Evolutionary conservation across 495 filamentous ascomycete species (phyloP), one percentile per base, ranked within the genome.

Genomic region (Tuber indicum): DNA sequence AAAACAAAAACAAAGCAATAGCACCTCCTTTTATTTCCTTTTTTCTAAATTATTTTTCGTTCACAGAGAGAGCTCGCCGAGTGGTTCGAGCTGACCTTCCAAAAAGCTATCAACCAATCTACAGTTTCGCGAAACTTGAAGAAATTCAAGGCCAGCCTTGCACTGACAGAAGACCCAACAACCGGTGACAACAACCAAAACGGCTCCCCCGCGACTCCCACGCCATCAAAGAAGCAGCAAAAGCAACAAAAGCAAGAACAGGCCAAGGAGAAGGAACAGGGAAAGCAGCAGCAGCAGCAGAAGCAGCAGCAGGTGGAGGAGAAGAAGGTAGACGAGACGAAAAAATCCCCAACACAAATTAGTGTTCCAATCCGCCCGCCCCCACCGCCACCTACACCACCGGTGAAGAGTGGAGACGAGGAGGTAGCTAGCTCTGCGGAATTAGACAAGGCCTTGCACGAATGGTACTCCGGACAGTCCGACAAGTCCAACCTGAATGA

Each of bases 21-120:
- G 58, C 44, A 71, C 47, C 72, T 26, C 39, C 66, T 45, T 76
- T 73, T 79, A 58, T 74, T 80, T 52, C 78, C 12, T n/a, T 47
- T 62, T 52, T 49, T 72, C 74, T 72, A 72, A 45, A 72, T 47
- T 74, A 66, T 66, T 66, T 66, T 66, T 47, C 47, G 46, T 74
- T 43, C 41, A 66, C 66, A 83, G 81, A 76, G 81, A 76, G 81
- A 83, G 69, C 76, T 82, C 71, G 81, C 81, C 71, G 81, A 83
- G 73, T 83, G 81, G 81, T 83, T 83, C 74, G 73, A 78, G 46
- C 62, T 69, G 41, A 79, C 78, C 39, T 83, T 80, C 52, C 77
- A 79, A 45, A 82, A 82, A 73, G 75, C 76, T n/a, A 83, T 83
- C 72, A 83, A 83, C 74, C 81, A 83, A 73, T 82, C 81, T 16